These are phyloP conservation scores for Somion occarium DNA, from an alignment of 1,284 basidiomycete species.

Conservation along the genomic window DNA sequence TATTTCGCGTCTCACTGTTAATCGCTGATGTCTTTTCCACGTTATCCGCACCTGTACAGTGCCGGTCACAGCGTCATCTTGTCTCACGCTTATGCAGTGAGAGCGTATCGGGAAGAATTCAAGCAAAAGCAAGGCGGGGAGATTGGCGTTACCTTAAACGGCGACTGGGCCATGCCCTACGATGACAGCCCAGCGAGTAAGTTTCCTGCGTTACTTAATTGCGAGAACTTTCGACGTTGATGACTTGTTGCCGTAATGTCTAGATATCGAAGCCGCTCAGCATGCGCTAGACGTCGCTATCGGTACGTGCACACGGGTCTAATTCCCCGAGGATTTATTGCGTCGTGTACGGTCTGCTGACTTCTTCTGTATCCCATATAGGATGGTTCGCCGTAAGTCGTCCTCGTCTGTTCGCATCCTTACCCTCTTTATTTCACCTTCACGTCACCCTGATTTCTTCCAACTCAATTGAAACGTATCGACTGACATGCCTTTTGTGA, in stretches of 20 bases:
- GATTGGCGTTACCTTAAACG: constrained; percentile 67
- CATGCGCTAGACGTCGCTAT: constrained; percentile 62
- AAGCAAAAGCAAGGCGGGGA: constrained; percentile 49
- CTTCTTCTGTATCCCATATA: constrained; percentile 18
- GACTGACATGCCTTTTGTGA: constrained; percentile 13
- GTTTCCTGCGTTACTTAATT: neutral
- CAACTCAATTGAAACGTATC: neutral
- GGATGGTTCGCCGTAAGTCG: constrained; percentile 57
- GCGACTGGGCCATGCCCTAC: constrained; percentile 46
- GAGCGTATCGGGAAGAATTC: constrained; percentile 61
- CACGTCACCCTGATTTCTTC: neutral
- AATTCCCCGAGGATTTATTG: constrained; percentile 1
- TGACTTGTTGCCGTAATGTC: neutral
- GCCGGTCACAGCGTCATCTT: constrained; percentile 68
- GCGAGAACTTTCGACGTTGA: neutral
- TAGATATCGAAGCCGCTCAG: constrained; percentile 62
- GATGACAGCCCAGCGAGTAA: constrained; percentile 42
- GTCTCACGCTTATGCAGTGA: constrained; percentile 62
- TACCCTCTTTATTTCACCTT: neutral
- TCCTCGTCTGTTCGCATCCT: neutral
- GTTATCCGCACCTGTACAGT: constrained; percentile 26
- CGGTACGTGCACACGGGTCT: constrained; percentile 34
- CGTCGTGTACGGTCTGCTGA: constrained; percentile 11
- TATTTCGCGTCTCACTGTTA: neutral
- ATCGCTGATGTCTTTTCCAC: neutral